Conservation (phyloP, 306 rosid species). For the barrel medic (Medicago truncatula) region MtrunA17r5.0-ANR NC_053045.1:17282501-17283000, state of each 20-base stretch:
- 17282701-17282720: background rate
- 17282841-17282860: background rate
- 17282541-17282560: conserved; percentile 65
- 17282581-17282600: conserved; percentile 74
- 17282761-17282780: background rate
- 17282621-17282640: conserved; percentile 91
- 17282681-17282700: background rate
- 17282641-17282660: conserved; percentile 49
- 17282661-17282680: conserved; percentile 45
- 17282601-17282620: conserved; percentile 78
- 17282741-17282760: background rate
- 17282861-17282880: conserved; percentile 3
- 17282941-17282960: conserved; percentile 55
- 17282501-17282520: conserved; percentile 64
- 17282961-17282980: conserved; percentile 63
- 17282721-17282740: too few species aligned
- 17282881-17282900: conserved; percentile 12
- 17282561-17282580: conserved; percentile 51
- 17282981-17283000: conserved; percentile 71
- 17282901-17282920: conserved; percentile 48
- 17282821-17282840: conserved; percentile 81
- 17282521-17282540: conserved; percentile 57
- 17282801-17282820: conserved; percentile 72
- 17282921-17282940: conserved; percentile 72
- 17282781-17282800: conserved; percentile 5